These are phyloP conservation scores for Dillenia turbinata DNA, from an alignment of 164 flowering plant genomes.

Conservation along the genomic window DNA sequence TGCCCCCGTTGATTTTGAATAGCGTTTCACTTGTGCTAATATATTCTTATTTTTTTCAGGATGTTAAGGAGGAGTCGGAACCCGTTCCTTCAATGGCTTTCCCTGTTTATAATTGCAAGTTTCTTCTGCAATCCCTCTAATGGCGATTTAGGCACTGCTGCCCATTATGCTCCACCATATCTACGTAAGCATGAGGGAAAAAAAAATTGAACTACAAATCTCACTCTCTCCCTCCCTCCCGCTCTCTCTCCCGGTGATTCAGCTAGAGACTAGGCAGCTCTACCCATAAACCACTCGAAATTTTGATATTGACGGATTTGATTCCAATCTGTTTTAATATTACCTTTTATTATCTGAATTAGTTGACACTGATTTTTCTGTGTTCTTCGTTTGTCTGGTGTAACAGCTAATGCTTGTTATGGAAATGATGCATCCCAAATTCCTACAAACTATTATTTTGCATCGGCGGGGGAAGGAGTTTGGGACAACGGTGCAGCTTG, in stretches of 20 bases:
- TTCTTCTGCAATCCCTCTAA: slow-evolving; percentile 9
- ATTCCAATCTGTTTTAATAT: neutral
- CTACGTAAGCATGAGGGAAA: slow-evolving; percentile 30
- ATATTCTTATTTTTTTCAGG: slow-evolving; percentile 8
- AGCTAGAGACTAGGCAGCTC: no score
- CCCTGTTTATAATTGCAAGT: slow-evolving; percentile 3
- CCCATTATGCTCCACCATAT: slow-evolving; percentile 36
- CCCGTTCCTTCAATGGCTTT: slow-evolving; percentile 2
- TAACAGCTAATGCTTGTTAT: slow-evolving; percentile 41
- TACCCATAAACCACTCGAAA: neutral
- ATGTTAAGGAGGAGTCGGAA: slow-evolving; percentile 2
- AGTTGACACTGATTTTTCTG: neutral
- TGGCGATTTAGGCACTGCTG: slow-evolving; percentile 40
- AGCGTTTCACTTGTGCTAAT: no score
- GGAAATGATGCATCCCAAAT: slow-evolving; percentile 29
- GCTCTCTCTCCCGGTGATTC: no score
- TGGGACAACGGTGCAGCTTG: slow-evolving; percentile 65
- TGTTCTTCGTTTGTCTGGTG: neutral
- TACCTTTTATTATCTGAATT: neutral
- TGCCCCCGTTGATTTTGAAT: no score
- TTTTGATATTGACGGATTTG: neutral
- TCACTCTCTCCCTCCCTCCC: no score
- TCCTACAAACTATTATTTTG: slow-evolving; percentile 36
- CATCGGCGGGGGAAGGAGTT: slow-evolving; percentile 45
- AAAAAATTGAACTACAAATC: neutral